Evolutionary conservation across 257 asterid genomes (phyloP), one percentile per base, ranked within the genome.

Genomic region (Ilex aquifolium): DNA sequence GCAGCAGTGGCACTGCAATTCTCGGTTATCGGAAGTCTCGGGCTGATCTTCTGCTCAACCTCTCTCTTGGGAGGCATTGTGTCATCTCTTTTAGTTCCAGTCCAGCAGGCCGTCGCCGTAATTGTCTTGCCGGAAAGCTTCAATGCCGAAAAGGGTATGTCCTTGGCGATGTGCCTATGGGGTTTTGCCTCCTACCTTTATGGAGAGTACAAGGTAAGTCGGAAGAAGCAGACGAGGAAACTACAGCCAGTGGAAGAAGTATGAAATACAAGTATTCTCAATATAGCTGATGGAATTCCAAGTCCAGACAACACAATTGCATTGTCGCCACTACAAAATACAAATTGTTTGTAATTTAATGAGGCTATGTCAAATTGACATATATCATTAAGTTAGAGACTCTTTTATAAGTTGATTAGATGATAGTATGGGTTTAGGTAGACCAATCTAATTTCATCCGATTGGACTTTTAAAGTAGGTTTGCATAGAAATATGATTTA

Each of bases 151-250:
- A 75, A 75, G 32, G 61, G 76, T 61, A 62, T 75, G 73, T 69
- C 80, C 56, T 63, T 75, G 44, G 76, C 60, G 13, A 62, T 75
- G 68, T 75, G 74, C 48, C 57, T 75, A 14, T 75, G 80, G 80
- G 80, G 71, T 13, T 75, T 75, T 49, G 74, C 80, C 31, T 75
- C 80, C 32, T 75, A 70, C 68, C 64, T 75, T n/a, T 71, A 60
- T 56, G 80, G 77, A n/a, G 74, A 76, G 63, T 71, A 76, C 27
- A 64, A 60, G 31, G 61, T 14, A 4, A 52, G 15, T 52, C 60
- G 44, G 27, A 48, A 67, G 11, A 61, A 31, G 6, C 51, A 36
- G 8, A 44, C 57, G 1, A 31, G 13, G 0, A 59, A 32, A 16
- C 56, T 57, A 0, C 44, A 40, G 6, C 51, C 57, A 10, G 62